A percentile compares a stretch with the other conserved stretches of the same genome.
phyloP scores from a whole-genome alignment of 257 asterid species.

The Solanum bulbocastanum region DNA sequence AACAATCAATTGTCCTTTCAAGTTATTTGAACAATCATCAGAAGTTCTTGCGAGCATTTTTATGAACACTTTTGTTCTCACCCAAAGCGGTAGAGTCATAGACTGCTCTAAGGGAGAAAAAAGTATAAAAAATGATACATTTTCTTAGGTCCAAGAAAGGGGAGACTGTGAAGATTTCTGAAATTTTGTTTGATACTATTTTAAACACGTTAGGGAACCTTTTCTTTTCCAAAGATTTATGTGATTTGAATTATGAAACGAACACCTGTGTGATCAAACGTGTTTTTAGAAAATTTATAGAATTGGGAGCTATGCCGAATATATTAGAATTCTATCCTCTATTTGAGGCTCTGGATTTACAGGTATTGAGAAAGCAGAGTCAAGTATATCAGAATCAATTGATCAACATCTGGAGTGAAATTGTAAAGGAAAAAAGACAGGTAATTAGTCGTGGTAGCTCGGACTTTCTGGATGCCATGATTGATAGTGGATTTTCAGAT shows the following conservation, averaged over 20 bases:
- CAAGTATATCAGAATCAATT: not conserved
- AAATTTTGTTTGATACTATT: no score
- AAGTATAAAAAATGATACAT: no score
- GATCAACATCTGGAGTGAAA: constrained; percentile 3
- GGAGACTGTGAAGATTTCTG: no score
- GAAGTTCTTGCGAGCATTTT: no score
- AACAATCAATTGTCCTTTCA: no score
- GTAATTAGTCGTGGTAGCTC: not conserved
- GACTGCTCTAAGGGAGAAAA: no score
- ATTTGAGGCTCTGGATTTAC: constrained; percentile 20
- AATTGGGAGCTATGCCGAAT: constrained; percentile 7
- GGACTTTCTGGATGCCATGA: constrained; percentile 19
- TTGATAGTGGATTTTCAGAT: constrained; percentile 16
- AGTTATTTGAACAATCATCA: no score
- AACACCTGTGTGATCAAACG: constrained; percentile 4
- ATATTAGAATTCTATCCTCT: constrained; percentile 28
- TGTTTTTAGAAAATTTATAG: constrained; percentile 7
- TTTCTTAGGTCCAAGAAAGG: no score
- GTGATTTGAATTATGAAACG: constrained; percentile 1
- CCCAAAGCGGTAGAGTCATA: no score
- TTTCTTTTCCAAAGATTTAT: not conserved
- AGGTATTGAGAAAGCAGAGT: constrained; percentile 21
- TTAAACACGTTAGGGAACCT: no score
- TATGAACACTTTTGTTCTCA: no score
- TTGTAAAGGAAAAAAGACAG: no score